These are phyloP conservation scores for Colletotrichum tropicale DNA, from an alignment of 2,329 filamentous ascomycete species.

Conservation along the genomic window DNA sequence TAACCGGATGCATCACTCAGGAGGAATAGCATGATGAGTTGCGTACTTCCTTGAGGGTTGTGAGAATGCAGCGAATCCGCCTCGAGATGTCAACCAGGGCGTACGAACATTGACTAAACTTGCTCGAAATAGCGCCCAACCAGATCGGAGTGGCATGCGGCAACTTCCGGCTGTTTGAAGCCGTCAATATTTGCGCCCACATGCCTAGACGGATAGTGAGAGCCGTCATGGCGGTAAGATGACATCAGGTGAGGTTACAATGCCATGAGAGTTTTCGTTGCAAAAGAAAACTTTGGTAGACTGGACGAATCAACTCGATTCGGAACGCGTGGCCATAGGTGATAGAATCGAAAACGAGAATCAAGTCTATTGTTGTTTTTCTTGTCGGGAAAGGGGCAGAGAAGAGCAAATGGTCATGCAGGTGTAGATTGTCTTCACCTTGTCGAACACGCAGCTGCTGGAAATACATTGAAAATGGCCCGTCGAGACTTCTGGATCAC, in stretches of 20 bases:
- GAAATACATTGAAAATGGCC: too few species aligned
- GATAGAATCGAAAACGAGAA: too few species aligned
- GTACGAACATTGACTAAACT: neutral
- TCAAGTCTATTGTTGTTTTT: too few species aligned
- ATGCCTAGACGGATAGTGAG: neutral
- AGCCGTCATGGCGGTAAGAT: neutral
- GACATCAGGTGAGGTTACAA: neutral
- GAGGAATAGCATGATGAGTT: neutral
- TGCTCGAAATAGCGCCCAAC: neutral
- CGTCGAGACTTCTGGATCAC: too few species aligned
- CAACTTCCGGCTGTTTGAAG: neutral
- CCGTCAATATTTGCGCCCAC: neutral
- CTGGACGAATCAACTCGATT: accelerated
- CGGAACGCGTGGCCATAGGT: neutral
- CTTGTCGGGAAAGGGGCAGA: too few species aligned
- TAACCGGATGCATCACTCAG: neutral
- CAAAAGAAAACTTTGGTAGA: accelerated
- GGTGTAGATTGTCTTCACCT: too few species aligned
- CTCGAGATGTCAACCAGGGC: neutral
- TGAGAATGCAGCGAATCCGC: neutral
- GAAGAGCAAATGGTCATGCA: too few species aligned
- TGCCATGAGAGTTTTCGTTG: neutral
- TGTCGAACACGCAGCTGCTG: too few species aligned
- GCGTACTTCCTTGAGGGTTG: neutral
- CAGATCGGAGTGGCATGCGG: neutral